phyloP scores from a whole-genome alignment of 2,329 filamentous ascomycete species.

The Aspergillus sp. region DNA sequence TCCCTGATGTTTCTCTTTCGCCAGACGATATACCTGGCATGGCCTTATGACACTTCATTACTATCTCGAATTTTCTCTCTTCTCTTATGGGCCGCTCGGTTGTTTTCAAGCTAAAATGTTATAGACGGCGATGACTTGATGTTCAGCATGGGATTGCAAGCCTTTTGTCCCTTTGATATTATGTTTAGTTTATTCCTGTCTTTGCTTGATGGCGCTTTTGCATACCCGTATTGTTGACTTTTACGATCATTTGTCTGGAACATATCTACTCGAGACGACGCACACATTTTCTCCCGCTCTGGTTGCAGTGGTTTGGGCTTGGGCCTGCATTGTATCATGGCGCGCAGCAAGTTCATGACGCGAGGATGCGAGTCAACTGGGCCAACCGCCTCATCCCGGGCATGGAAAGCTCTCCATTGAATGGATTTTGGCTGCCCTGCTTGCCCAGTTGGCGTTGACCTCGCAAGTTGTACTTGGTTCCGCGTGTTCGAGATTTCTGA shows the following conservation, averaged over 20 bases:
- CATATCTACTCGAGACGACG: neutral
- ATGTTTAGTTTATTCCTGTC: constrained; percentile 15
- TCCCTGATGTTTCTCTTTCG: constrained; percentile 21
- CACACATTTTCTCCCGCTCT: neutral
- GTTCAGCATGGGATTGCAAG: constrained; percentile 5
- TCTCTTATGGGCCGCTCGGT: constrained; percentile 9
- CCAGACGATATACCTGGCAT: constrained; percentile 18
- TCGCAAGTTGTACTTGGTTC: neutral
- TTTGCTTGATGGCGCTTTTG: constrained; percentile 11
- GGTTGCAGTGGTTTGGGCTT: constrained; percentile 1
- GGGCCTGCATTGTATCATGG: neutral
- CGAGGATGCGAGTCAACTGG: neutral
- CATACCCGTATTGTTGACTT: constrained; percentile 10
- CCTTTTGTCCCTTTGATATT: constrained; percentile 3
- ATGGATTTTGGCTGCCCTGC: neutral
- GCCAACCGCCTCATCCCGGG: neutral
- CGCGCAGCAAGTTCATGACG: neutral
- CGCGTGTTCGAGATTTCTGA: constrained; percentile 1
- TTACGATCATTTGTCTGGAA: constrained; percentile 7
- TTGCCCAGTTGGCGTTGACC: neutral
- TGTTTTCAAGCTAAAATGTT: constrained; percentile 16
- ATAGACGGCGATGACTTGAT: constrained; percentile 28
- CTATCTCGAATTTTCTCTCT: constrained; percentile 6
- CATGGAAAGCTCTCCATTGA: neutral
- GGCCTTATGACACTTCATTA: constrained; percentile 19